Base-by-base conservation (phyloP, 331 rosid genomes). In the Stylosanthes scabra region DNA sequence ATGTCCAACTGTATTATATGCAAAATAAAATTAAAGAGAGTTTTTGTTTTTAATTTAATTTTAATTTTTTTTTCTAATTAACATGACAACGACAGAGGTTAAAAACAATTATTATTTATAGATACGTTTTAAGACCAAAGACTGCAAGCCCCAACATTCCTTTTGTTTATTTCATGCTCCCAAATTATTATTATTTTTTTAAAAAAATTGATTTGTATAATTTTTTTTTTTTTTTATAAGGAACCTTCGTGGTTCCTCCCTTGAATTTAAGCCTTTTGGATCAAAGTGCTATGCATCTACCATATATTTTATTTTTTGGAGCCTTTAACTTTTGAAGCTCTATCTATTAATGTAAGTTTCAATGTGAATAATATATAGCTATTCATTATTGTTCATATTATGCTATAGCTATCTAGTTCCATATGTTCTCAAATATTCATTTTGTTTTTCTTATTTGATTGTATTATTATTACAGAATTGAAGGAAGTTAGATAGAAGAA, bases 1-100 rank as follows among this genome's bases (percentile, higher is more conserved):
- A 69, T 80, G 83, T 64, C 66, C 75, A 80, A 84, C 88, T 88
- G 88, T 80, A 82, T 84, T 71, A 78, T 71, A 78, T 74, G 79
- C 90, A 84, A 84, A 84, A 83, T 84, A 82, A 90, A 76, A 85
- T 81, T 81, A 70, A 68, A 34, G 39, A 34, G 39, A 34, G 39
- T 34, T 34, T 34, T n/a, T n/a, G n/a, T 3, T 34, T 34, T 34
- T 34, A 6, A 34, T 3, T 34, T 3, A 34, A 34, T 34, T 3
- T 34, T 20, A 20, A 34, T 34, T 4, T 34, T 3, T 67, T 65
- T 64, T 65, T 70, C 40, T 57, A 82, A 59, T 76, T 56, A 75
- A 66, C 76, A 79, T 78, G 80, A 83, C 76, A 86, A 77, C 42
- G 59, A 58, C 78, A 79, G 64, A 60, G 59, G 78, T 40, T 42